phyloP scores from a whole-genome alignment of 2,329 filamentous ascomycete genomes.

The Gremmenia infestans region DNA sequence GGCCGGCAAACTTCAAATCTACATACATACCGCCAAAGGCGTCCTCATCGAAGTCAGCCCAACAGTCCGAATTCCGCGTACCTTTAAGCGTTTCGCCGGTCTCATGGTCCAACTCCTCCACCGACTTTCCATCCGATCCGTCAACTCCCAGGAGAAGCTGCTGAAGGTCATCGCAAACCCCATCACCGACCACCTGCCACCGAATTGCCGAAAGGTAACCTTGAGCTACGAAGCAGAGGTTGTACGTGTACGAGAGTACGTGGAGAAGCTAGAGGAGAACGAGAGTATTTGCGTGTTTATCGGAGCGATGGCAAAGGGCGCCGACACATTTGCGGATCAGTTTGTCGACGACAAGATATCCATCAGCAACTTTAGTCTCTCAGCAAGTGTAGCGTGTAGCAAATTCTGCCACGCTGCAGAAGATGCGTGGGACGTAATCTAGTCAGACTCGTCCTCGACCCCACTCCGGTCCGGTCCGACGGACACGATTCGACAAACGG shows the following conservation, averaged over 20 bases:
- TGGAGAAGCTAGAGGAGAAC: conserved; percentile 69
- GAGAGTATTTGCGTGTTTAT: conserved; percentile 98
- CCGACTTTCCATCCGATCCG: conserved; percentile 90
- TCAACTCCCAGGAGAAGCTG: conserved; percentile 95
- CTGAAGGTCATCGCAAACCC: conserved; percentile 97
- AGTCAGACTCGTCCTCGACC: conserved; percentile 32
- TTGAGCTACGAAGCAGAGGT: conserved; percentile 89
- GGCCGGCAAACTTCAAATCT: conserved; percentile 94
- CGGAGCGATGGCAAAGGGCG: conserved; percentile 96
- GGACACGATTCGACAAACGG: conserved; percentile 14
- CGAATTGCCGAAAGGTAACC: conserved; percentile 96
- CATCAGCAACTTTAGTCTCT: conserved; percentile 97
- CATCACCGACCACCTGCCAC: conserved; percentile 92
- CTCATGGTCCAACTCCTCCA: conserved; percentile 98
- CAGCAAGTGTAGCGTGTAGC: conserved; percentile 96
- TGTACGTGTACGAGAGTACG: conserved; percentile 83
- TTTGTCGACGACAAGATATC: conserved; percentile 96
- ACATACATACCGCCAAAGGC: conserved; percentile 95
- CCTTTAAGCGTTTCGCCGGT: conserved; percentile 97
- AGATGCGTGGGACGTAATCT: conserved; percentile 92
- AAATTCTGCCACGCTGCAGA: conserved; percentile 99
- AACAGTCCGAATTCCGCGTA: conserved; percentile 94
- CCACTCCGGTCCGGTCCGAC: conserved; percentile 9
- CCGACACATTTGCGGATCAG: conserved; percentile 89
- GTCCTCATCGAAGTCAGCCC: conserved; percentile 97